Evolutionary conservation across 2,329 filamentous ascomycete species (phyloP).

Genomic region (Penicillium sp.): DNA sequence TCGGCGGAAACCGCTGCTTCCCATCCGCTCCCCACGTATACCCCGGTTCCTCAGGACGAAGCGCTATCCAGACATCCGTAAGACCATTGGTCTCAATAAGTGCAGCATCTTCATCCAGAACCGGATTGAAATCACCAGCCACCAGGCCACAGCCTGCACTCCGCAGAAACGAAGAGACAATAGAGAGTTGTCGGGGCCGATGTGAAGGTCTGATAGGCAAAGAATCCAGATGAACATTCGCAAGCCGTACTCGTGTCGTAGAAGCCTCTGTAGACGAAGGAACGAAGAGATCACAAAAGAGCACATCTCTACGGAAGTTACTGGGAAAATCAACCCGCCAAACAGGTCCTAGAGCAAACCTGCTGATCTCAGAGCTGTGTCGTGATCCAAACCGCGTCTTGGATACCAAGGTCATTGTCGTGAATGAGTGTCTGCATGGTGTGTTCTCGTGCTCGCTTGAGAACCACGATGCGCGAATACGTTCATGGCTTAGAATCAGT

Average conservation of each 20-base stretch:
- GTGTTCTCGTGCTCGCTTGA: conserved; percentile 17
- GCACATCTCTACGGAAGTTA: conserved; percentile 20
- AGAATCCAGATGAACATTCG: conserved; percentile 45
- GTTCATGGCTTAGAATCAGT: conserved; percentile 10
- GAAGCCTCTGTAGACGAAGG: not conserved
- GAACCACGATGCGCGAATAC: conserved; percentile 9
- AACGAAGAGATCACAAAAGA: conserved; percentile 14
- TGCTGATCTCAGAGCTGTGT: conserved; percentile 23
- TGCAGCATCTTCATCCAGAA: conserved; percentile 34
- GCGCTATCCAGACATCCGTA: conserved; percentile 35
- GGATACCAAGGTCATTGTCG: conserved; percentile 9
- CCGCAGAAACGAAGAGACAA: conserved; percentile 26
- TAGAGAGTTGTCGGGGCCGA: conserved; percentile 32
- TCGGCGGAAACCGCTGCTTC: conserved; percentile 30
- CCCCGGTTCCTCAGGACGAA: conserved; percentile 31
- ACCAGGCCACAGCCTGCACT: conserved; percentile 32
- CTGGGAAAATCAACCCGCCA: conserved; percentile 35
- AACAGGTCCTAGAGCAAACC: conserved; percentile 26
- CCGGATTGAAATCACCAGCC: conserved; percentile 44
- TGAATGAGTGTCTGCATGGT: conserved; percentile 25
- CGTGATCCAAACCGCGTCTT: not conserved
- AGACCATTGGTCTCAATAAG: conserved; percentile 35
- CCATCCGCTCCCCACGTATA: conserved; percentile 43
- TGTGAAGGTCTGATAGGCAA: conserved; percentile 27
- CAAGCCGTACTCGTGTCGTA: conserved; percentile 26